phyloP scores from a whole-genome alignment of 805 yeast species.

The Zygosaccharomyces siamensis region DNA sequence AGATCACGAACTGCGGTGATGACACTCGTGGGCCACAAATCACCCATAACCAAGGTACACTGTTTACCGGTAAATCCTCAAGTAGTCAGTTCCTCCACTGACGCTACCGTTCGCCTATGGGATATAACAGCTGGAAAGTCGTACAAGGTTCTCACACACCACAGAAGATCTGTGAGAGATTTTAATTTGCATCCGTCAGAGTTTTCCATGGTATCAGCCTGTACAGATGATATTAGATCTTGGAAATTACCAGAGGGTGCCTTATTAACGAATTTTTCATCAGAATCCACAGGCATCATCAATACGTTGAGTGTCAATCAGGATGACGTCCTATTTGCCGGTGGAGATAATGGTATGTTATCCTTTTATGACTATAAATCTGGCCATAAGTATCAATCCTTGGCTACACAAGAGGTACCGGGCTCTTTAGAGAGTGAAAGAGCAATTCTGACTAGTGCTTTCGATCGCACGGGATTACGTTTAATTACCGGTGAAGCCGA shows the following conservation, averaged over 20 bases:
- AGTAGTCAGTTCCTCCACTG: slow-evolving; percentile 75
- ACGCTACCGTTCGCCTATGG: slow-evolving; percentile 84
- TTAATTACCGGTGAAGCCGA: slow-evolving; percentile 88
- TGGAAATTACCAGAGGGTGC: slow-evolving; percentile 81
- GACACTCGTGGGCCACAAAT: slow-evolving; percentile 76
- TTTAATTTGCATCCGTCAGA: slow-evolving; percentile 64
- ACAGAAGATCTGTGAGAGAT: slow-evolving; percentile 73
- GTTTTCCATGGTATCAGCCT: slow-evolving; percentile 72
- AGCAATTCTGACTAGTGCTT: slow-evolving; percentile 64
- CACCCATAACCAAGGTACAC: slow-evolving; percentile 64
- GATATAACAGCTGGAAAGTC: slow-evolving; percentile 75
- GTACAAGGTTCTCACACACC: slow-evolving; percentile 72
- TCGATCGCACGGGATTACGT: slow-evolving; percentile 76
- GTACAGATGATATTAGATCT: slow-evolving; percentile 74
- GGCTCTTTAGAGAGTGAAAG: slow-evolving; percentile 66
- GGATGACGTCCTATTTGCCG: slow-evolving; percentile 65
- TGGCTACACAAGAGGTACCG: slow-evolving; percentile 52
- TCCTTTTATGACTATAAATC: slow-evolving; percentile 72
- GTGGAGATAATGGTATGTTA: slow-evolving; percentile 78
- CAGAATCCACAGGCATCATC: slow-evolving; percentile 42
- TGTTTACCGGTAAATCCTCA: slow-evolving; percentile 80
- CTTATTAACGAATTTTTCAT: slow-evolving; percentile 53
- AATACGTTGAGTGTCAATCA: slow-evolving; percentile 63
- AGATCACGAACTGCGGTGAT: slow-evolving; percentile 70
- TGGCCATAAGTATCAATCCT: slow-evolving; percentile 58